These are phyloP conservation scores for Debaryomyces fabryi DNA, from an alignment of 1,139 yeast species.

Conservation along the genomic window DNA sequence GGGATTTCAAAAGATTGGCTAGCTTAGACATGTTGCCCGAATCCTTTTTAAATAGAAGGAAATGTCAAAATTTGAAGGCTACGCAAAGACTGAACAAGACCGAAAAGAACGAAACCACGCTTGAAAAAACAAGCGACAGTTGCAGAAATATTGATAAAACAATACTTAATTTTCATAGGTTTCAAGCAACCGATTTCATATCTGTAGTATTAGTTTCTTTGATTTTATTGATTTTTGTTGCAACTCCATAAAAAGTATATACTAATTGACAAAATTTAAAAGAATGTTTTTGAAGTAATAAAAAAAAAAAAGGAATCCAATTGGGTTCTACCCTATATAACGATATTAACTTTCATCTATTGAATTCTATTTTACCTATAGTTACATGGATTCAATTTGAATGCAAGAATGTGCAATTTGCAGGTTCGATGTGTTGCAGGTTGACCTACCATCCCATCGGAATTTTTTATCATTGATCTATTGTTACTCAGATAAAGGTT, in stretches of 20 bases:
- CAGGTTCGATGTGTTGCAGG: constrained; percentile 3
- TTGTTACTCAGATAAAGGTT: not conserved
- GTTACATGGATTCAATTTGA: not conserved
- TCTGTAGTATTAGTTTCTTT: not conserved
- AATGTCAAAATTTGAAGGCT: not conserved
- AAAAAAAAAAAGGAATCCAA: too few relatives aligned
- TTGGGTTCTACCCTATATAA: too few relatives aligned
- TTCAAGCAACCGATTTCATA: not conserved
- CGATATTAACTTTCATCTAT: too few relatives aligned
- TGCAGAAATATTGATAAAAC: not conserved
- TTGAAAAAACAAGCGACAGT: not conserved
- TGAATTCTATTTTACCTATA: not conserved
- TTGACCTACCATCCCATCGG: constrained; percentile 4
- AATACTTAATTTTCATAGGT: not conserved
- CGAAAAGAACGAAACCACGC: not conserved
- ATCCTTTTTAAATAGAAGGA: not conserved
- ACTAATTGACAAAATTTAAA: not conserved
- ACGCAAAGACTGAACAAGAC: not conserved
- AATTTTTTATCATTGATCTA: not conserved
- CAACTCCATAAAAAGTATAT: constrained; percentile 10
- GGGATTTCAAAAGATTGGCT: constrained; percentile 22
- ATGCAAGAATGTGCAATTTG: constrained; percentile 4
- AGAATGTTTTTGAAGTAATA: not conserved
- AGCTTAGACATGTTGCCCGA: constrained; percentile 8
- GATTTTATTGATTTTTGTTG: not conserved